Percentiles rank a stretch among this genome's conserved stretches.
phyloP scores from a whole-genome alignment of 179 eudicot species.

The Beta macrorhiza region DNA sequence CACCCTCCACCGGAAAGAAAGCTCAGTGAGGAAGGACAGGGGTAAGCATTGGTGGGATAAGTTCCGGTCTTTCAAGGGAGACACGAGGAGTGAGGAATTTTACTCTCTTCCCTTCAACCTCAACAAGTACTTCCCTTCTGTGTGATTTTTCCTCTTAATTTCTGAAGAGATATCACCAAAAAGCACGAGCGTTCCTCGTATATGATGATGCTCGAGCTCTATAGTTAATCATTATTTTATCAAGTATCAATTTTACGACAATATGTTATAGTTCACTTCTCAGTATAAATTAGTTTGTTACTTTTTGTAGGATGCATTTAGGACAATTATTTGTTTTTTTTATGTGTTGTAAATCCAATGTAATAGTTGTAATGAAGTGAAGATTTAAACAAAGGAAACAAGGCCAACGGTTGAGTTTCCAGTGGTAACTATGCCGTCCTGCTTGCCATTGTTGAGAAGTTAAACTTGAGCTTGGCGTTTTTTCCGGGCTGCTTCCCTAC shows the following conservation, averaged over 20 bases:
- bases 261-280: conserved; percentile 28
- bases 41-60: conserved; percentile 97
- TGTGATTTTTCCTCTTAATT: conserved; percentile 30
- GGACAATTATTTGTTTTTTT: conserved; percentile 35
- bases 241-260: conserved; percentile 19
- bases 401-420: neutral
- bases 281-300: conserved; percentile 38
- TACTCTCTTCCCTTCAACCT: conserved; percentile 83
- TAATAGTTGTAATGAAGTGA: conserved; percentile 32
- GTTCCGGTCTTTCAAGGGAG: conserved; percentile 67
- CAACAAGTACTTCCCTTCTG: conserved; percentile 91
- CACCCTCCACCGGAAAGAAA: conserved; percentile 60
- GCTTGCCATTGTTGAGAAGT: neutral
- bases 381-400: conserved; percentile 1
- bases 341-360: conserved; percentile 42
- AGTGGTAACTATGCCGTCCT: neutral
- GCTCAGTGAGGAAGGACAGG: conserved; percentile 63
- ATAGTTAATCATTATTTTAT: conserved; percentile 30
- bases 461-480: neutral
- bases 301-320: conserved; percentile 32
- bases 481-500: neutral
- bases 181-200: conserved; percentile 2
- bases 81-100: conserved; percentile 87
- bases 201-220: conserved; percentile 9
- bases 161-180: neutral